Evolutionary conservation across 2,329 filamentous ascomycete genomes (phyloP).

Genomic region (Sporothrix pallida): DNA sequence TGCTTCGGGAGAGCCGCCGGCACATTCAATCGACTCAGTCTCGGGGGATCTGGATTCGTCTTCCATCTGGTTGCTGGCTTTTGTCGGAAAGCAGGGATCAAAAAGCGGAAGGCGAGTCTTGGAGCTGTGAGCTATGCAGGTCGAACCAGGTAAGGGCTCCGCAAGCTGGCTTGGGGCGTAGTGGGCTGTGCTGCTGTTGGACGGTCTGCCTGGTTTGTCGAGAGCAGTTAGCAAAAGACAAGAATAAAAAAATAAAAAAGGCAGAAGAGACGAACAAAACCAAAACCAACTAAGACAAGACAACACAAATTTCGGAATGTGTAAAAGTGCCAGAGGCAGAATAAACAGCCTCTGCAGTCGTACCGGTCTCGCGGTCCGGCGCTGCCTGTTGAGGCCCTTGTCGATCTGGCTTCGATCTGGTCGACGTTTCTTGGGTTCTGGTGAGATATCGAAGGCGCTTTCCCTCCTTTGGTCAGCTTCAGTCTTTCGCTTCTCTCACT

Average conservation of each 20-base stretch:
- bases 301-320: background rate
- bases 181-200: slow-evolving; percentile 12
- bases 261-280: background rate
- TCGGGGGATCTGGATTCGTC: slow-evolving; percentile 51
- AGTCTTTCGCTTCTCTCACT: slow-evolving; percentile 20
- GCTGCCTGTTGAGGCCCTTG: slow-evolving; percentile 12
- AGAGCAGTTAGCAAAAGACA: slow-evolving; percentile 1
- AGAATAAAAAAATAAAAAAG: background rate
- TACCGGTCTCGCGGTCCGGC: background rate
- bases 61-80: slow-evolving; percentile 57
- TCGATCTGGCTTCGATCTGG: background rate
- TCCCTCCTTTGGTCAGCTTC: slow-evolving; percentile 10
- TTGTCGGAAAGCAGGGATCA: slow-evolving; percentile 2
- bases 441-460: background rate
- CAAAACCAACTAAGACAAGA: background rate
- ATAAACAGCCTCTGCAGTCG: background rate
- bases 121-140: background rate
- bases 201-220: slow-evolving; percentile 9
- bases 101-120: background rate
- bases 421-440: background rate
- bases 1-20: slow-evolving; percentile 66
- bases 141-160: background rate
- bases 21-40: slow-evolving; percentile 61
- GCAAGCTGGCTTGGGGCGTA: slow-evolving; percentile 17
- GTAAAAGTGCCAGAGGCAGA: background rate